A percentile compares a stretch with the other conserved stretches of the same genome.
Evolutionary conservation across 2,329 filamentous ascomycete species (phyloP).

Genomic region (Epichloe gansuensis): DNA sequence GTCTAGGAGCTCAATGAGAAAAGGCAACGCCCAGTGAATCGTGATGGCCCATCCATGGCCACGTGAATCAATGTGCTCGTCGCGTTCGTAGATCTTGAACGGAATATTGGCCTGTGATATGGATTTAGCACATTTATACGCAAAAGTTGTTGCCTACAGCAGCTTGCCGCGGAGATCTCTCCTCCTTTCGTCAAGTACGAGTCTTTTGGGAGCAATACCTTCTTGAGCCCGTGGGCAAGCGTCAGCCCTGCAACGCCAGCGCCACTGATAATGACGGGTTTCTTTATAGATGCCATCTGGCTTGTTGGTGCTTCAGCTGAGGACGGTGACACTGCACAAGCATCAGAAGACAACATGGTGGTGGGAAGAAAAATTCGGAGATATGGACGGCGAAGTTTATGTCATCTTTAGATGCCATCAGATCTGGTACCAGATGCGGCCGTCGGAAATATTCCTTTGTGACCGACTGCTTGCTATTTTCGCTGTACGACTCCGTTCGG

Average conservation of each 20-base stretch:
- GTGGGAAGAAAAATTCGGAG: too few relatives aligned
- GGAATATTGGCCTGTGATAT: constrained; percentile 16
- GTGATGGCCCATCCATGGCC: constrained; percentile 47
- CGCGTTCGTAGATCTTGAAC: constrained; percentile 21
- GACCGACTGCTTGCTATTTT: too few relatives aligned
- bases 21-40: constrained; percentile 42
- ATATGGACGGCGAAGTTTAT: background rate
- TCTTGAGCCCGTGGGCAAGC: constrained; percentile 25
- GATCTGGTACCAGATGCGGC: background rate
- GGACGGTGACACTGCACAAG: background rate
- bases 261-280: constrained; percentile 24
- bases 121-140: background rate
- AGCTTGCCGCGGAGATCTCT: background rate
- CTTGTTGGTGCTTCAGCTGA: background rate
- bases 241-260: constrained; percentile 25
- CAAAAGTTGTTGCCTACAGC: too few relatives aligned
- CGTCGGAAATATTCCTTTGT: background rate
- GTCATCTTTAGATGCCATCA: background rate
- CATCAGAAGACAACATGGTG: too few relatives aligned
- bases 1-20: constrained; percentile 15
- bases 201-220: constrained; percentile 12
- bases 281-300: constrained; percentile 3
- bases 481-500: too few relatives aligned
- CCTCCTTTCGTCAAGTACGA: background rate
- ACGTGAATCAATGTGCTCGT: constrained; percentile 17